Percentiles rank a stretch among this genome's conserved stretches.
phyloP scores from a whole-genome alignment of 1,139 yeast species.

The Kodamaea sp. region DNA sequence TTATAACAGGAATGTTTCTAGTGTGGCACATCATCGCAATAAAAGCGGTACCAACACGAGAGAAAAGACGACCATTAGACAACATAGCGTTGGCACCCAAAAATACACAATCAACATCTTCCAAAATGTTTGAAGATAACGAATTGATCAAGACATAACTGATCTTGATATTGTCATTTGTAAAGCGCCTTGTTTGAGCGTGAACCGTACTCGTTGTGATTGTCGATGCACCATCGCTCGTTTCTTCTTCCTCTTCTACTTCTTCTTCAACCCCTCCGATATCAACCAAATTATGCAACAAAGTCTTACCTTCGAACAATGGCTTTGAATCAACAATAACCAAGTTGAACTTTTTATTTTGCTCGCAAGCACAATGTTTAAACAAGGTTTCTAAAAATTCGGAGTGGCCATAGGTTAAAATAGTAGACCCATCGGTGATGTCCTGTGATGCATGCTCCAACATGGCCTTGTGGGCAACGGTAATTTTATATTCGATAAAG shows the following conservation, averaged over 20 bases:
- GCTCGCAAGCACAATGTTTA: constrained; percentile 58
- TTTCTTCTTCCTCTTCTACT: constrained; percentile 47
- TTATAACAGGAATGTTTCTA: constrained; percentile 87
- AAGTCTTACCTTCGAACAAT: constrained; percentile 82
- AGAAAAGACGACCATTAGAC: constrained; percentile 87
- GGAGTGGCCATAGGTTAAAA: constrained; percentile 86
- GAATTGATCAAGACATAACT: constrained; percentile 76
- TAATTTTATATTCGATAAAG: constrained; percentile 81
- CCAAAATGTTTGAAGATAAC: constrained; percentile 72
- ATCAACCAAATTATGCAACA: constrained; percentile 54
- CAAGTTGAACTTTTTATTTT: constrained; percentile 69
- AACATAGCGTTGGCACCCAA: constrained; percentile 97
- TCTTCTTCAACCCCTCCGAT: constrained; percentile 30
- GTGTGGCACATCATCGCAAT: constrained; percentile 89
- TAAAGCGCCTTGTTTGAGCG: constrained; percentile 25
- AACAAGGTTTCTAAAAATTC: constrained; percentile 77
- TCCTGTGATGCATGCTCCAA: constrained; percentile 78
- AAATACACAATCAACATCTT: constrained; percentile 81
- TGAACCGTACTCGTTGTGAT: constrained; percentile 47
- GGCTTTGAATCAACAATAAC: constrained; percentile 95
- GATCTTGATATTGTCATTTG: constrained; percentile 34
- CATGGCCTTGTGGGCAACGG: constrained; percentile 78
- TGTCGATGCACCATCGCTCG: constrained; percentile 15
- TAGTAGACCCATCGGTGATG: constrained; percentile 71
- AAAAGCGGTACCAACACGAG: constrained; percentile 93